Evolutionary conservation across 179 eudicot species (phyloP).

Genomic region (Carnegiea gigantea): DNA sequence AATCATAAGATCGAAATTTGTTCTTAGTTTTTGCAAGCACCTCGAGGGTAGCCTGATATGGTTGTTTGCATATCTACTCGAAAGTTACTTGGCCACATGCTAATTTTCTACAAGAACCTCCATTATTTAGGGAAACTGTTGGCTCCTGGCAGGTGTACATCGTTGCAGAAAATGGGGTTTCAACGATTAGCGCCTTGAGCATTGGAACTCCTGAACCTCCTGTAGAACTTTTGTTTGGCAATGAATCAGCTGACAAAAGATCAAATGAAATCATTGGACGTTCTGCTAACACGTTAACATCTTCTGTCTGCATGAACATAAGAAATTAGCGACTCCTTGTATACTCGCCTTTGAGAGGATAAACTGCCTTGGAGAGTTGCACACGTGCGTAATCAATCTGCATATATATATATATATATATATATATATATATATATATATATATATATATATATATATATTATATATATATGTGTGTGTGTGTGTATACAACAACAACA

Average conservation of each 20-base stretch:
- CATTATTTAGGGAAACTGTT: too few relatives aligned
- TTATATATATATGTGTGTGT: too few relatives aligned
- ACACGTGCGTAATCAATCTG: slow-evolving; percentile 62
- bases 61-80: too few relatives aligned
- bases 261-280: slow-evolving; percentile 67
- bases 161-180: slow-evolving; percentile 76
- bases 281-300: slow-evolving; percentile 54
- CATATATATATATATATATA: too few relatives aligned
- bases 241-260: slow-evolving; percentile 38
- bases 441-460: too few relatives aligned
- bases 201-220: slow-evolving; percentile 44
- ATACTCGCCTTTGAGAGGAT: slow-evolving; percentile 43
- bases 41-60: too few relatives aligned
- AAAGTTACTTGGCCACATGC: too few relatives aligned
- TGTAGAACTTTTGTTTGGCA: slow-evolving; percentile 57
- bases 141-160: slow-evolving; percentile 60
- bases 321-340: slow-evolving; percentile 64
- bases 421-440: too few relatives aligned
- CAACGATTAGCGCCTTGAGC: slow-evolving; percentile 44
- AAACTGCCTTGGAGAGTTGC: slow-evolving; percentile 56
- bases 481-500: too few relatives aligned
- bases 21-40: too few relatives aligned
- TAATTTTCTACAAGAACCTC: too few relatives aligned
- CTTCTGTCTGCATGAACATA: slow-evolving; percentile 59
- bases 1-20: too few relatives aligned